A percentile compares a stretch with the other conserved stretches of the same genome.
These are phyloP conservation scores for Solanum pennellii DNA, from an alignment of 257 asterid species.

Conservation along the genomic window DNA sequence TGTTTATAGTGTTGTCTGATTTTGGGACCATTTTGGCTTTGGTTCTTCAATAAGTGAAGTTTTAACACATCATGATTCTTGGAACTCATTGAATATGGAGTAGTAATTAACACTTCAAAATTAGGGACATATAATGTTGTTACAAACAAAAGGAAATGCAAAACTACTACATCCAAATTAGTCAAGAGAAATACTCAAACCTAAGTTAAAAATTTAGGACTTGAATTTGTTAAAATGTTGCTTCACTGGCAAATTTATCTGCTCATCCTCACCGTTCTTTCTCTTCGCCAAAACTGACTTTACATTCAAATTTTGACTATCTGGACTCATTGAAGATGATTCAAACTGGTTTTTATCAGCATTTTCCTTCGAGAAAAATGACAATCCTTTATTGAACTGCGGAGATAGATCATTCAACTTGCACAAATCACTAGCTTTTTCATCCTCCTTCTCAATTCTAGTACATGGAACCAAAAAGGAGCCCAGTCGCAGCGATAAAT, in stretches of 20 bases:
- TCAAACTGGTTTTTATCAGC: neutral
- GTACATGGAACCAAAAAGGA: slow-evolving; percentile 25
- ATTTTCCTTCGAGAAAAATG: slow-evolving; percentile 7
- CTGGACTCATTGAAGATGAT: slow-evolving; percentile 4
- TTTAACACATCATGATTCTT: neutral
- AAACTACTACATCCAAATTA: neutral
- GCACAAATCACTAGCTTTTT: slow-evolving; percentile 5
- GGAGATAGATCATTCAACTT: slow-evolving; percentile 12
- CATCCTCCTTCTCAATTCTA: slow-evolving; percentile 11
- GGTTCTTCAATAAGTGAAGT: neutral
- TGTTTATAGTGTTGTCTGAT: neutral
- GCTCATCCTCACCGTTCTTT: slow-evolving; percentile 14
- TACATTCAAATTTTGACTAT: slow-evolving; percentile 3
- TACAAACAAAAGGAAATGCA: neutral
- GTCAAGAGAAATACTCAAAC: neutral
- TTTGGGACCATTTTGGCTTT: neutral
- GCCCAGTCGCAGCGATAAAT: slow-evolving; percentile 78
- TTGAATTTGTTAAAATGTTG: slow-evolving; percentile 10
- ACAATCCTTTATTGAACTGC: slow-evolving; percentile 6
- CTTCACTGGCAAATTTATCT: slow-evolving; percentile 10
- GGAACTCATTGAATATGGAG: neutral
- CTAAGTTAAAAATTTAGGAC: neutral
- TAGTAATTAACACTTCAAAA: neutral
- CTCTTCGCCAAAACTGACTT: slow-evolving; percentile 7
- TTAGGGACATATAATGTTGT: neutral